Evolutionary conservation across 345 rosid genomes (phyloP), one percentile per base, ranked within the genome.

Genomic region (Sonneratia alba): DNA sequence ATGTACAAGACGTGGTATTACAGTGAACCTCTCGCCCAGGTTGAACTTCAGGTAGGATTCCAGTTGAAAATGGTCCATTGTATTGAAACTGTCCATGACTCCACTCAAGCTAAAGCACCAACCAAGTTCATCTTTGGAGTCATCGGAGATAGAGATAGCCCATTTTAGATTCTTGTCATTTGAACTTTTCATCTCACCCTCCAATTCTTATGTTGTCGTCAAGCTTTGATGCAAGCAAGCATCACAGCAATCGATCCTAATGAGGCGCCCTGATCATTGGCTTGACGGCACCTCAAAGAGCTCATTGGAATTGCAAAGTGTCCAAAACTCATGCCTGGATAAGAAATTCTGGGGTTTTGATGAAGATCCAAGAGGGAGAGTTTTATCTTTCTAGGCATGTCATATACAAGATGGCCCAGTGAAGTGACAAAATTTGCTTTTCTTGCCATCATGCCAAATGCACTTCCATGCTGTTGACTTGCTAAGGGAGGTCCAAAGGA

Each of bases 101-200:
- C 97, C 96, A 64, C 91, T 81, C 34, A 84, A 69, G 75, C 83
- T 84, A 72, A 85, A 56, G 37, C 96, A 96, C 97, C 95, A 94
- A 16, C 95, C 91, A 19, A 79, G 62, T 72, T 84, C 97, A 69
- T 87, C 87, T 64, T 88, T 88, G 45, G 84, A 80, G 36, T 79
- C 83, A 70, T 94, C 87, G 64, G 87, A 84, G 53, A 85, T 59
- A 67, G 73, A 85, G 27, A 86, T 73, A 13, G 85, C 89, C 96
- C 96, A 94, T 47, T 83, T 81, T 1, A 91, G 14, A 11, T 73
- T 76, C 76, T 76, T 82, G 63, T 75, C 73, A 72, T 81, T 77
- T 2, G 85, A 78, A 24, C 79, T 83, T 71, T 86, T 81, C 85
- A 86, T 77, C 85, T 94, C 98, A 91, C 72, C 89, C 89, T 4